These are phyloP conservation scores for Colletotrichum lindemuthianum DNA, from an alignment of 2,329 filamentous ascomycete genomes.

Conservation along the genomic window DNA sequence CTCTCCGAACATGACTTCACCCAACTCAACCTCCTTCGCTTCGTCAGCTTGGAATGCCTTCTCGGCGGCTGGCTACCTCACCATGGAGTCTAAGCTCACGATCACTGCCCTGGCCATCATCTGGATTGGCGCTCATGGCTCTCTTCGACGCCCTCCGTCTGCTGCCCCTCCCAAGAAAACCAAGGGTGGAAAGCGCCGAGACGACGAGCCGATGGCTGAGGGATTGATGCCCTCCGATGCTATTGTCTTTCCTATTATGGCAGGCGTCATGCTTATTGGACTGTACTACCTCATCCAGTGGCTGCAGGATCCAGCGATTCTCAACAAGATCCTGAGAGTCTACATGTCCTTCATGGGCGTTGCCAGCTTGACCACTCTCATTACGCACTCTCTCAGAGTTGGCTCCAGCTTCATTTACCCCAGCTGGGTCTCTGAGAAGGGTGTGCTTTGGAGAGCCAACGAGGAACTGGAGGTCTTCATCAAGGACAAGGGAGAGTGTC, in stretches of 20 bases:
- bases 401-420: constrained; percentile 78
- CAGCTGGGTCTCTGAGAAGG: constrained; percentile 67
- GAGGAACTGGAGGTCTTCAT: constrained; percentile 51
- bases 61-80: constrained; percentile 38
- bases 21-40: constrained; percentile 11
- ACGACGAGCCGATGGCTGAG: constrained; percentile 55
- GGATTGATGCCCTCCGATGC: constrained; percentile 81
- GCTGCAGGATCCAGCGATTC: constrained; percentile 80
- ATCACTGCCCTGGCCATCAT: constrained; percentile 83
- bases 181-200: constrained; percentile 53
- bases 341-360: constrained; percentile 87
- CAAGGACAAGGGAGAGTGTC: constrained; percentile 2
- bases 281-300: constrained; percentile 92
- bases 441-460: constrained; percentile 57
- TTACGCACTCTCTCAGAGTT: constrained; percentile 77
- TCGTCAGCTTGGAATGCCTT: constrained; percentile 51
- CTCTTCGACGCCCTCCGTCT: constrained; percentile 83
- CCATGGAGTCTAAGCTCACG: constrained; percentile 58
- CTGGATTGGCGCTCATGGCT: constrained; percentile 85
- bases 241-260: constrained; percentile 83
- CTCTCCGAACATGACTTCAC: constrained; percentile 42
- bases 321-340: constrained; percentile 84
- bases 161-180: constrained; percentile 67
- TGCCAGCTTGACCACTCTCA: constrained; percentile 77
- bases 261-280: constrained; percentile 75